These are phyloP conservation scores for Globisporangium barbulae DNA, from an alignment of 352 stramenopile species.

Conservation along the genomic window DNA sequence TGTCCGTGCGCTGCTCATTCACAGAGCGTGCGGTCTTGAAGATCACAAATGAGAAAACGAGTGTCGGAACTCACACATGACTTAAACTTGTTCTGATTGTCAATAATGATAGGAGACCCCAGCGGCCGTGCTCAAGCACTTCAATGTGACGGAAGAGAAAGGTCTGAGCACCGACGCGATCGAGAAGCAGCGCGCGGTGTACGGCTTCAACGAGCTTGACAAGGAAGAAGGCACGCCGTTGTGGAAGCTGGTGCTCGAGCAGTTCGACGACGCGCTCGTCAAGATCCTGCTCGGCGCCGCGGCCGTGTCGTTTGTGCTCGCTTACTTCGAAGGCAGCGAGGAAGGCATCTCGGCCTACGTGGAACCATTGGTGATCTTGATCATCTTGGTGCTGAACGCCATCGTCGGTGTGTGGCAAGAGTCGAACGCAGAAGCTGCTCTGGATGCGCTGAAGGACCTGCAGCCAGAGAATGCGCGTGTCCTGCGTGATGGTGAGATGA, in stretches of 20 bases:
- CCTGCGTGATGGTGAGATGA: constrained; percentile 82
- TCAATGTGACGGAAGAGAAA: constrained; percentile 56
- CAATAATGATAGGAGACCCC: constrained; percentile 42
- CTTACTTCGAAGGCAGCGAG: constrained; percentile 87
- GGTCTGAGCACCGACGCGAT: constrained; percentile 56
- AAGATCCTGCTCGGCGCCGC: constrained; percentile 98
- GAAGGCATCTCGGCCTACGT: constrained; percentile 92
- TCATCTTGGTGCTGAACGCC: constrained; percentile 96
- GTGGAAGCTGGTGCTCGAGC: constrained; percentile 96
- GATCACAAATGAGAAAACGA: background rate
- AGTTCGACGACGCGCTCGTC: constrained; percentile 99
- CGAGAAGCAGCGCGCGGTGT: constrained; percentile 42
- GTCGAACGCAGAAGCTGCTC: constrained; percentile 90
- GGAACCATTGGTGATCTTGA: constrained; percentile 96
- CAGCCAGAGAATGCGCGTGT: constrained; percentile 91
- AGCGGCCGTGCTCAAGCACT: constrained; percentile 73
- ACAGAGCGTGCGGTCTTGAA: background rate
- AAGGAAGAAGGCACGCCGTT: constrained; percentile 88
- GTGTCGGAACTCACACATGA: background rate
- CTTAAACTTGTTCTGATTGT: background rate
- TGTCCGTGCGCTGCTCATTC: background rate
- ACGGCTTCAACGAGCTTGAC: constrained; percentile 88
- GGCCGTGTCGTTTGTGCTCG: constrained; percentile 92
- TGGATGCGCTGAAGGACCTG: constrained; percentile 95
- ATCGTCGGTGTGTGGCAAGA: constrained; percentile 97